Base-by-base conservation (phyloP, 306 rosid species). In the Oemleria cerasiformis region DNA sequence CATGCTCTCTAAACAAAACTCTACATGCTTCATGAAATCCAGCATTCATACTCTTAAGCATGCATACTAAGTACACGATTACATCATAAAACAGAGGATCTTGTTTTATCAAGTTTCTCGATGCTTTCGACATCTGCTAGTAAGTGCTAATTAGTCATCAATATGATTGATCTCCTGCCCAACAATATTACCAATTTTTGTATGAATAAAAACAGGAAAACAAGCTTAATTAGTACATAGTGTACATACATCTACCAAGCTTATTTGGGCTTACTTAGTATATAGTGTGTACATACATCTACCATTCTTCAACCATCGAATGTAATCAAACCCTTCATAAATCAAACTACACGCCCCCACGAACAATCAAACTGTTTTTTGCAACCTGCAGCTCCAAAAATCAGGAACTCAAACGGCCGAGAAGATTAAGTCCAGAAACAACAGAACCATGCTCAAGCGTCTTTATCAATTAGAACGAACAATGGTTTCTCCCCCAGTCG, bases 381-480 rank as follows among this genome's bases (percentile, higher is more conserved):
- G 76, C 21, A 68, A 30, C 80, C 75, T 63, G 68, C 42, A 68
- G 79, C 82, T 63, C 70, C 69, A 59, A 48, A 45, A 76, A 75
- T 76, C 43, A 63, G 73, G 69, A 70, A 70, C 77, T 71, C 59
- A 58, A 40, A 68, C 45, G 39, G 74, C 78, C 68, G 50, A 60
- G 79, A 49, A 39, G 44, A 61, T 20, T 53, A 39, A 54, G 39
- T 59, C 43, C 71, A 30, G 36, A 30, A 65, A 66, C 68, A 68
- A 69, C 63, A 36, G 41, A 70, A 64, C 62, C 49, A 70, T 53
- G 64, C 63, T 81, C 84, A 88, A 43, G 92, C 87, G 10, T 84
- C 78, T 39, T 83, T 86, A 36, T 79, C 67, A 69, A 95, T 86
- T 6, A 95, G 85, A 75, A 95, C 92, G 53, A 95, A 95, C 20